Evolutionary conservation across 495 filamentous ascomycete species (phyloP).

Genomic region (Sphaerosporella brunnea): DNA sequence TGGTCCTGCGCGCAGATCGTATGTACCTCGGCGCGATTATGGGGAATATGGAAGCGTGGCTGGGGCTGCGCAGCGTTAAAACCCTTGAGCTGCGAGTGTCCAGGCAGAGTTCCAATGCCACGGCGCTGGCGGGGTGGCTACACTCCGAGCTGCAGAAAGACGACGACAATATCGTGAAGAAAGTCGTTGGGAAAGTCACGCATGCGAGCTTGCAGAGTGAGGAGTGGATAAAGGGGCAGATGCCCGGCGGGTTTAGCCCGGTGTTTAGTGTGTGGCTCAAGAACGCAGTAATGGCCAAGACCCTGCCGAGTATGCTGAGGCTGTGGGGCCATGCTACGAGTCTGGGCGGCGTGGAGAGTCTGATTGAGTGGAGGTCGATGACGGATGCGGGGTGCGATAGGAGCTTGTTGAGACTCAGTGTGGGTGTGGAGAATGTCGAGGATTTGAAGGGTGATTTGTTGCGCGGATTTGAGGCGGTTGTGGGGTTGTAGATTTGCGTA

Average conservation of each 20-base stretch:
- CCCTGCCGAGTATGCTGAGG: slow-evolving; percentile 55
- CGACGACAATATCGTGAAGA: slow-evolving; percentile 20
- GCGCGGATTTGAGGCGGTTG: slow-evolving; percentile 44
- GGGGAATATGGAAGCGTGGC: slow-evolving; percentile 83
- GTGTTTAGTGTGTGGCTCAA: slow-evolving; percentile 64
- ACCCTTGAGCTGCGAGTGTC: slow-evolving; percentile 70
- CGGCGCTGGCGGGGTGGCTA: slow-evolving; percentile 54
- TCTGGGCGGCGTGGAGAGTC: slow-evolving; percentile 78
- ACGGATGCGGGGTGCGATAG: slow-evolving; percentile 55
- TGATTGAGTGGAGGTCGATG: slow-evolving; percentile 86
- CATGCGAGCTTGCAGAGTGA: slow-evolving; percentile 63
- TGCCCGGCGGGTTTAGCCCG: slow-evolving; percentile 79
- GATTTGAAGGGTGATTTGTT: slow-evolving; percentile 65
- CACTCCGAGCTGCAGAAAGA: slow-evolving; percentile 30
- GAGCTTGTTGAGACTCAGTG: slow-evolving; percentile 58
- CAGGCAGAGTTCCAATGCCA: slow-evolving; percentile 52
- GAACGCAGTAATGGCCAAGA: slow-evolving; percentile 39
- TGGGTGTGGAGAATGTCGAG: slow-evolving; percentile 75
- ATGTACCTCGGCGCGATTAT: slow-evolving; percentile 64
- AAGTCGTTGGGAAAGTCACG: slow-evolving; percentile 36
- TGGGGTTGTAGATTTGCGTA: slow-evolving; percentile 5
- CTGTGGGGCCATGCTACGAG: slow-evolving; percentile 92
- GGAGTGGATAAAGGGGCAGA: slow-evolving; percentile 66
- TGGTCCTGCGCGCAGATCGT: slow-evolving; percentile 43
- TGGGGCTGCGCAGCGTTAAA: slow-evolving; percentile 66